phyloP scores from a whole-genome alignment of 345 rosid genomes.

The Eutrema heterophyllum region DNA sequence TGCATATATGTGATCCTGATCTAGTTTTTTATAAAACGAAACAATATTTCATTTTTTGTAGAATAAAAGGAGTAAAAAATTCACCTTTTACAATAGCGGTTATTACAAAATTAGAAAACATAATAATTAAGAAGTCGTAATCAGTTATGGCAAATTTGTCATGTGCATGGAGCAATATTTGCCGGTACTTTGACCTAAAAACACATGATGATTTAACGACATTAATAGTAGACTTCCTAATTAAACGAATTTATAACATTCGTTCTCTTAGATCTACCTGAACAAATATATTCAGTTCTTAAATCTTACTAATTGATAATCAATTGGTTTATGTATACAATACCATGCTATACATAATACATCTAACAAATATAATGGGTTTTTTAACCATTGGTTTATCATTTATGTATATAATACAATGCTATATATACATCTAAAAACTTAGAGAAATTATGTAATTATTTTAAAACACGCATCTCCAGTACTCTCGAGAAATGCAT shows the following conservation, averaged over 20 bases:
- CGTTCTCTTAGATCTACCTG: conserved; percentile 22
- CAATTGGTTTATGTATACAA: neutral
- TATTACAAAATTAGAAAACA: neutral
- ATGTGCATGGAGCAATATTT: conserved; percentile 22
- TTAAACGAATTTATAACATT: conserved; percentile 5
- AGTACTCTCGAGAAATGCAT: too few species aligned
- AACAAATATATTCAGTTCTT: conserved; percentile 3
- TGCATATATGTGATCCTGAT: too few species aligned
- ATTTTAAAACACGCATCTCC: too few species aligned
- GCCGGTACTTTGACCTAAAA: conserved; percentile 14
- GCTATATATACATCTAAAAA: too few species aligned
- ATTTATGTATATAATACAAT: too few species aligned
- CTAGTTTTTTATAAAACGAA: too few species aligned
- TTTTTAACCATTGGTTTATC: too few species aligned
- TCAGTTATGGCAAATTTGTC: conserved; percentile 18
- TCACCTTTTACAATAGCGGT: neutral
- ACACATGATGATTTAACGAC: conserved; percentile 14
- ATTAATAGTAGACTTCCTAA: neutral
- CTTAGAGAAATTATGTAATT: too few species aligned
- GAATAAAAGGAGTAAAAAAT: neutral
- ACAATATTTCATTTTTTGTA: too few species aligned
- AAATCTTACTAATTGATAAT: neutral
- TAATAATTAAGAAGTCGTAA: conserved; percentile 1
- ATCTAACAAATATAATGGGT: neutral
- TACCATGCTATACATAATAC: neutral